These are phyloP conservation scores for Platanus orientalis DNA, from an alignment of 164 flowering plant genomes.

Conservation along the genomic window DNA sequence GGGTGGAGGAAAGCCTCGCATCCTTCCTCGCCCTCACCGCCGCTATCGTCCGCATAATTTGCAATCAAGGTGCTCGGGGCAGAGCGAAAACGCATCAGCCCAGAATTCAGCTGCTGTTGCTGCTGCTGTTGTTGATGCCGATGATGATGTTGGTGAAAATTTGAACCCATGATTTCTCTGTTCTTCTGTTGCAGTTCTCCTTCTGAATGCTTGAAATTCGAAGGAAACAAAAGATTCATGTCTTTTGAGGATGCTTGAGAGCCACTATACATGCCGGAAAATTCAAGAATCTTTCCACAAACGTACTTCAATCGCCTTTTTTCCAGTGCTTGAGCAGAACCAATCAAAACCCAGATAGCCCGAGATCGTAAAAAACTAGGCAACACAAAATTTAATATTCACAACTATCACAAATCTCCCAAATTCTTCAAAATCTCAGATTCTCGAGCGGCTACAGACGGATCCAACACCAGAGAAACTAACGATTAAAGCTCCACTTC, in stretches of 20 bases:
- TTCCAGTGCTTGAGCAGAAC: background rate
- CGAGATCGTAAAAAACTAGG: background rate
- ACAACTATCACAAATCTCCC: background rate
- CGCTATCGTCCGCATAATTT: slow-evolving; percentile 18
- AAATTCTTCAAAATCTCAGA: background rate
- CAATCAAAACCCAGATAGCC: background rate
- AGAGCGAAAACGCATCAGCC: slow-evolving; percentile 43
- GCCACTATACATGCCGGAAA: slow-evolving; percentile 14
- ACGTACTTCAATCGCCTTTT: slow-evolving; percentile 3
- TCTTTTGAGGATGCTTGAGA: slow-evolving; percentile 16
- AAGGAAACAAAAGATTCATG: slow-evolving; percentile 16
- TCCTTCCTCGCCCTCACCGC: slow-evolving; percentile 8
- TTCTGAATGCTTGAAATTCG: slow-evolving; percentile 18
- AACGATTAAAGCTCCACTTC: background rate
- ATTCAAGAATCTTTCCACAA: background rate
- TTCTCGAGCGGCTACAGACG: background rate
- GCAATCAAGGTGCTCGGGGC: slow-evolving; percentile 48
- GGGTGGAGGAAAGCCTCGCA: slow-evolving; percentile 21
- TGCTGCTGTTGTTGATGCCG: slow-evolving; percentile 8
- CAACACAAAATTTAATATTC: background rate
- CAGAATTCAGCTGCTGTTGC: slow-evolving; percentile 21
- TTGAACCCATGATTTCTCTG: slow-evolving; percentile 21
- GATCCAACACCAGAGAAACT: background rate
- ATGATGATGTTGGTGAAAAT: slow-evolving; percentile 8
- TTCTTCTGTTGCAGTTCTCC: slow-evolving; percentile 14